A percentile compares a stretch with the other conserved stretches of the same genome.
Conservation (phyloP, 2,329 filamentous ascomycete genomes). For the Alternaria sp. region DNA sequence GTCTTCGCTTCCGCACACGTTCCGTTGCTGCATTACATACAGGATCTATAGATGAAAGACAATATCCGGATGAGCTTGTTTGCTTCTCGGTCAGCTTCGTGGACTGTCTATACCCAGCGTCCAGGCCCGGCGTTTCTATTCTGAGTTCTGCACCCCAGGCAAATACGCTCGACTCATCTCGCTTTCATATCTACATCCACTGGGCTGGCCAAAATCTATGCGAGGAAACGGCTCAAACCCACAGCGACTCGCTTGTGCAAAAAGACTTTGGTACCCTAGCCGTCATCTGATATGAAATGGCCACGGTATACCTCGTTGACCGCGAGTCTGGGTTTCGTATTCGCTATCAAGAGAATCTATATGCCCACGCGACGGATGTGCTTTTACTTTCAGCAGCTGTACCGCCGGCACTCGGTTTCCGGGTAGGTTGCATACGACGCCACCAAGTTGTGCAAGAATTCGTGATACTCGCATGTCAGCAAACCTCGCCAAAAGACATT, state of each 20-base stretch:
- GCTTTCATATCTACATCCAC: slow-evolving; percentile 32
- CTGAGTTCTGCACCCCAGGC: slow-evolving; percentile 33
- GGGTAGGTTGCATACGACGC: slow-evolving; percentile 7
- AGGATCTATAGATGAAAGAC: slow-evolving; percentile 35
- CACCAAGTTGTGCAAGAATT: neutral
- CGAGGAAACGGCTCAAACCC: slow-evolving; percentile 19
- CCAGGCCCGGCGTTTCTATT: slow-evolving; percentile 39
- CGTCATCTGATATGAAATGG: slow-evolving; percentile 18
- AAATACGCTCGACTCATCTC: slow-evolving; percentile 40
- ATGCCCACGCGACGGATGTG: slow-evolving; percentile 1
- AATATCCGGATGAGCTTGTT: slow-evolving; percentile 20
- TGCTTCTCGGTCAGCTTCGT: slow-evolving; percentile 3
- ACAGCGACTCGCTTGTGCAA: slow-evolving; percentile 8
- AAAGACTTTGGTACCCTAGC: slow-evolving; percentile 8
- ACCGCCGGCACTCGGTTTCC: slow-evolving; percentile 10
- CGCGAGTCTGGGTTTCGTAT: slow-evolving; percentile 6
- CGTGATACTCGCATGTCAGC: neutral
- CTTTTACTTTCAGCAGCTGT: neutral
- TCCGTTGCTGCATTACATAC: slow-evolving; percentile 26
- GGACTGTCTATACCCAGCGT: slow-evolving; percentile 18
- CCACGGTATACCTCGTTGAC: neutral
- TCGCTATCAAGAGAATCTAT: slow-evolving; percentile 2
- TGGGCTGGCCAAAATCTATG: slow-evolving; percentile 24
- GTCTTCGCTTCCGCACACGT: slow-evolving; percentile 34
- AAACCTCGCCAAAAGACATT: neutral